These are phyloP conservation scores for Miamiensis avidus DNA, from an alignment of 169 alveolate genomes.

Conservation along the genomic window DNA sequence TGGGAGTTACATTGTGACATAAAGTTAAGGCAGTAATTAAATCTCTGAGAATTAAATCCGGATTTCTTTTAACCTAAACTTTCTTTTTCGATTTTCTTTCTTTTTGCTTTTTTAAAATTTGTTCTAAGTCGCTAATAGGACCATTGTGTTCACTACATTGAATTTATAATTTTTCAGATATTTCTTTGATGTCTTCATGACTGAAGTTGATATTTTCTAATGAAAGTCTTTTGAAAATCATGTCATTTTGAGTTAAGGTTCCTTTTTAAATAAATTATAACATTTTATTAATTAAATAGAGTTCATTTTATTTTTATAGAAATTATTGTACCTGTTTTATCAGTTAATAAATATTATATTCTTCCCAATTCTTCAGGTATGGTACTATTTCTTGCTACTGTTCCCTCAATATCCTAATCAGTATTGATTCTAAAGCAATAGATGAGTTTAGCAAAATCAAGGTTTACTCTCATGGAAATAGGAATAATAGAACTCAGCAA, in stretches of 20 bases:
- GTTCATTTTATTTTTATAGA: no score
- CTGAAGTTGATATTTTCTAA: constrained; percentile 69
- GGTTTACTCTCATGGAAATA: constrained; percentile 95
- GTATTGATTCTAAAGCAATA: constrained; percentile 86
- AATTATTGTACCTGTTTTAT: constrained; percentile 93
- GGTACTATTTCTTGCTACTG: constrained; percentile 90
- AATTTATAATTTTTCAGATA: constrained; percentile 35
- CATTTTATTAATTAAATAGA: no score
- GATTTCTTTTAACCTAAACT: constrained; percentile 47
- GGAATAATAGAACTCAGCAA: constrained; percentile 97
- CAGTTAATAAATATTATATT: constrained; percentile 93
- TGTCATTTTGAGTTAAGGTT: constrained; percentile 97
- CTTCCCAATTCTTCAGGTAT: constrained; percentile 98
- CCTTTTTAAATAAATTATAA: constrained; percentile 23
- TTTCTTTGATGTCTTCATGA: constrained; percentile 58
- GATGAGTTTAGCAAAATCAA: constrained; percentile 95
- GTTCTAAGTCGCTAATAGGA: constrained; percentile 23
- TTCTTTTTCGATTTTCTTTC: constrained; percentile 60
- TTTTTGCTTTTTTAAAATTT: constrained; percentile 43
- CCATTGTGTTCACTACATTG: constrained; percentile 22
- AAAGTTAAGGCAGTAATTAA: constrained; percentile 85
- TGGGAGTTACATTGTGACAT: constrained; percentile 95
- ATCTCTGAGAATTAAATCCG: constrained; percentile 74
- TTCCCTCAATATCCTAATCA: constrained; percentile 93
- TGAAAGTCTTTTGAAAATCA: constrained; percentile 88